These are phyloP conservation scores for Trypanosoma platydactyli DNA, from an alignment of 208 protist genomes.

Conservation along the genomic window DNA sequence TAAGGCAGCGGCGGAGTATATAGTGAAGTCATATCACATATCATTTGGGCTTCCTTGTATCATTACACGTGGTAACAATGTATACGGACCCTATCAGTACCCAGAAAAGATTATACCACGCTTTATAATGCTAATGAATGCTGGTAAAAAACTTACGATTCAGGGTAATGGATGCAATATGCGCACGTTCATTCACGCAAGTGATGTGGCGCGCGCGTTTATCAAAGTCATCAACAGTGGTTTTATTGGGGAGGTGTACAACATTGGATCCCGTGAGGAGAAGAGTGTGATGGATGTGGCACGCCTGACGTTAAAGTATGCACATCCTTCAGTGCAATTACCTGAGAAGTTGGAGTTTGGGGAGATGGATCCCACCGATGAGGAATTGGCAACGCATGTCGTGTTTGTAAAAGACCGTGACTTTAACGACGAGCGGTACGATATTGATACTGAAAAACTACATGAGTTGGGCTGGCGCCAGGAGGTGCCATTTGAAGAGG, in stretches of 20 bases:
- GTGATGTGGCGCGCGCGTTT: constrained; percentile 74
- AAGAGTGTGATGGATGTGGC: constrained; percentile 60
- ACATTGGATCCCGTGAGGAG: constrained; percentile 72
- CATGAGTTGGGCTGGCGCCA: constrained; percentile 71
- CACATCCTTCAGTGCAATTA: constrained; percentile 19
- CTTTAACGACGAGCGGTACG: constrained; percentile 92
- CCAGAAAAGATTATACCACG: constrained; percentile 92
- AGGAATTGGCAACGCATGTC: constrained; percentile 23
- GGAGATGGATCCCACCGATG: constrained; percentile 25
- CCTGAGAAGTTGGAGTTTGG: neutral
- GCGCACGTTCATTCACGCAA: constrained; percentile 68
- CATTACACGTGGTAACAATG: constrained; percentile 95
- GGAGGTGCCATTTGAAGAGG: constrained; percentile 52
- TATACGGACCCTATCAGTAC: constrained; percentile 89
- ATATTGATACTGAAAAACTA: constrained; percentile 61
- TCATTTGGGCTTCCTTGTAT: constrained; percentile 94
- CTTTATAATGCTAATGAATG: constrained; percentile 59
- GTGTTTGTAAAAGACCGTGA: constrained; percentile 51
- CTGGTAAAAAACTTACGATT: constrained; percentile 54
- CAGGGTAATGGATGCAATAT: constrained; percentile 48
- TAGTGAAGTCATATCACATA: constrained; percentile 79
- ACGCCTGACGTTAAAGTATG: constrained; percentile 28
- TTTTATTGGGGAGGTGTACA: constrained; percentile 76
- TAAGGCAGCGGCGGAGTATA: constrained; percentile 83
- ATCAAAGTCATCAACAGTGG: constrained; percentile 68